These are phyloP conservation scores for Fusarium sp. DNA, from an alignment of 2,329 filamentous ascomycete species.

Conservation along the genomic window DNA sequence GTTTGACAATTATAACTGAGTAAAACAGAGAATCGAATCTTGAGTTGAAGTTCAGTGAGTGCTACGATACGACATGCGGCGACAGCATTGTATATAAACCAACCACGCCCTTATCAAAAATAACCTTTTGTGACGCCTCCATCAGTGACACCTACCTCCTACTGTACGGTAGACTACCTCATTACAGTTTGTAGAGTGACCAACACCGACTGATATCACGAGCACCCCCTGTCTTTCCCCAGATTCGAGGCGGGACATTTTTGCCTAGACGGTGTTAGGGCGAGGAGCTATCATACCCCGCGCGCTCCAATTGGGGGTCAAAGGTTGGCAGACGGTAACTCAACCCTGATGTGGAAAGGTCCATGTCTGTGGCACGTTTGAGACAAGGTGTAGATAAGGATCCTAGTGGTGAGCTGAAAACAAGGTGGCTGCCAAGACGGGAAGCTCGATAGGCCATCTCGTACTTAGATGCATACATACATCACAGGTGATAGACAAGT, in stretches of 20 bases:
- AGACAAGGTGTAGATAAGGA: conserved; percentile 26
- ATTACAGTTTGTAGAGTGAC: too few relatives aligned
- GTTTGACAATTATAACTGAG: neutral
- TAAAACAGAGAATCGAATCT: neutral
- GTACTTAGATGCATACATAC: too few relatives aligned
- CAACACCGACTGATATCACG: conserved; percentile 22
- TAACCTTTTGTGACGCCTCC: conserved; percentile 21
- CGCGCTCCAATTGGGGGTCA: conserved; percentile 10
- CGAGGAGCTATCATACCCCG: conserved; percentile 27
- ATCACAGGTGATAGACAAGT: too few relatives aligned
- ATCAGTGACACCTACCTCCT: neutral
- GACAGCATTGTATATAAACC: conserved; percentile 29
- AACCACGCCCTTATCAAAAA: neutral
- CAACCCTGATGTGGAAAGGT: conserved; percentile 36
- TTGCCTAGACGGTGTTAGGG: conserved; percentile 35
- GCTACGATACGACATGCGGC: neutral
- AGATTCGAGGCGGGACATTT: conserved; percentile 34
- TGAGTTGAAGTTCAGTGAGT: neutral
- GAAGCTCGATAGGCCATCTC: conserved; percentile 11
- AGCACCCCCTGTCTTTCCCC: conserved; percentile 26
- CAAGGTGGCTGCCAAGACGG: conserved; percentile 5
- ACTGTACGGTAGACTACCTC: too few relatives aligned
- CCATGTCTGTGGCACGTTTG: neutral
- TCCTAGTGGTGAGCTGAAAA: conserved; percentile 2
- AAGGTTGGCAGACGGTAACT: conserved; percentile 27